A percentile compares a stretch with the other conserved stretches of the same genome.
Evolutionary conservation across 108 stramenopile genomes (phyloP).

Genomic region (Skeletonema costatum): DNA sequence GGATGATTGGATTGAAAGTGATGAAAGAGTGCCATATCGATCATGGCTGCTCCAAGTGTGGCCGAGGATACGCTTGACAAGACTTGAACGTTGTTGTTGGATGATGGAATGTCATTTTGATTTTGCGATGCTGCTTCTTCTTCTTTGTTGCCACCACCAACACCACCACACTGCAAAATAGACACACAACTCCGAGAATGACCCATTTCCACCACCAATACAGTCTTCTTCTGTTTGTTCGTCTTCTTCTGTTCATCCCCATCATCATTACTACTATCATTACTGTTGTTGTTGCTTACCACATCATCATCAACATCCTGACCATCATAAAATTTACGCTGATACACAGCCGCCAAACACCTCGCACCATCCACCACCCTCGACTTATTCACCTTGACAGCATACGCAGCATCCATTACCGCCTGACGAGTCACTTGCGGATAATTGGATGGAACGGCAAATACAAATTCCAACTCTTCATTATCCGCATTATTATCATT

Average conservation of each 20-base stretch:
- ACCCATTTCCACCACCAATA: conserved; percentile 58
- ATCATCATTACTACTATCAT: too few species aligned
- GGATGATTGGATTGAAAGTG: conserved; percentile 49
- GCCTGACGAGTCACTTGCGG: conserved; percentile 10
- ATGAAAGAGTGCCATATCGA: conserved; percentile 50
- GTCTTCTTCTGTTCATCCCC: neutral
- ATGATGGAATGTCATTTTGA: neutral
- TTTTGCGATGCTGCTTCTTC: neutral
- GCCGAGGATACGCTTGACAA: conserved; percentile 13
- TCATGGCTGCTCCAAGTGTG: conserved; percentile 41
- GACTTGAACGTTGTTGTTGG: conserved; percentile 5
- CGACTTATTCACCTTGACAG: conserved; percentile 25
- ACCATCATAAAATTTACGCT: conserved; percentile 40
- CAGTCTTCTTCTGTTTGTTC: neutral
- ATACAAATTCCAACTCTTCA: conserved; percentile 20
- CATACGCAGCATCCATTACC: conserved; percentile 55
- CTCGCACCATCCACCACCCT: conserved; percentile 19
- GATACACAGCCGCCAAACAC: conserved; percentile 27
- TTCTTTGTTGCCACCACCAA: conserved; percentile 15
- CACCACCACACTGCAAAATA: conserved; percentile 15
- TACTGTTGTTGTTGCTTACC: too few species aligned
- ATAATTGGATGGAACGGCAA: conserved; percentile 38
- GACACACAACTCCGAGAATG: conserved; percentile 50
- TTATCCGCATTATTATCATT: neutral
- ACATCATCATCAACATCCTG: too few species aligned